These are phyloP conservation scores for Ceratocystis destructans DNA, from an alignment of 2,329 filamentous ascomycete genomes.

Conservation along the genomic window DNA sequence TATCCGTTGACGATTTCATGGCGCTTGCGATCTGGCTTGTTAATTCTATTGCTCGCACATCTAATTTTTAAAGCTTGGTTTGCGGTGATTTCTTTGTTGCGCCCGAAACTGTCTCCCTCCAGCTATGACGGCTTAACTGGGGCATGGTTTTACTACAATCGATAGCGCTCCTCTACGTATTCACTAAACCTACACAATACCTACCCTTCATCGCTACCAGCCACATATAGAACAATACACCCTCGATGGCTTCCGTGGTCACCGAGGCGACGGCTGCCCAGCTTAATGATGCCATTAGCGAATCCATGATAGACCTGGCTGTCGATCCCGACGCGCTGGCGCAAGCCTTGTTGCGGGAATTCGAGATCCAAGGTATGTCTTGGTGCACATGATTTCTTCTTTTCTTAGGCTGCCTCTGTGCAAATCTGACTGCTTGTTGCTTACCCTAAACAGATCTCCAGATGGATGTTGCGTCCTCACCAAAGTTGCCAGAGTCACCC, in stretches of 20 bases:
- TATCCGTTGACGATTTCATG: constrained; percentile 17
- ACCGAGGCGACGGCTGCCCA: constrained; percentile 15
- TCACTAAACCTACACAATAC: background rate
- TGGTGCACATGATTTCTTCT: background rate
- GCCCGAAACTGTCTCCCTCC: background rate
- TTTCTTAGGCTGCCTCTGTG: background rate
- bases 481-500: constrained; percentile 9
- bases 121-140: constrained; percentile 18
- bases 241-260: constrained; percentile 14
- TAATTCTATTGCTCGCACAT: background rate
- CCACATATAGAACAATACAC: background rate
- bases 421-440: background rate
- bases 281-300: constrained; percentile 7
- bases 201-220: background rate
- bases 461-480: constrained; percentile 6
- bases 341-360: constrained; percentile 19
- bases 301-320: constrained; percentile 12
- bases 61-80: background rate
- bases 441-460: background rate
- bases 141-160: constrained; percentile 14
- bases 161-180: background rate
- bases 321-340: constrained; percentile 18
- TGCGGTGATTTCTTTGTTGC: constrained; percentile 4
- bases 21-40: background rate
- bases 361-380: constrained; percentile 16